phyloP scores from a whole-genome alignment of 208 protist genomes.

The Trypanosoma scelopori region DNA sequence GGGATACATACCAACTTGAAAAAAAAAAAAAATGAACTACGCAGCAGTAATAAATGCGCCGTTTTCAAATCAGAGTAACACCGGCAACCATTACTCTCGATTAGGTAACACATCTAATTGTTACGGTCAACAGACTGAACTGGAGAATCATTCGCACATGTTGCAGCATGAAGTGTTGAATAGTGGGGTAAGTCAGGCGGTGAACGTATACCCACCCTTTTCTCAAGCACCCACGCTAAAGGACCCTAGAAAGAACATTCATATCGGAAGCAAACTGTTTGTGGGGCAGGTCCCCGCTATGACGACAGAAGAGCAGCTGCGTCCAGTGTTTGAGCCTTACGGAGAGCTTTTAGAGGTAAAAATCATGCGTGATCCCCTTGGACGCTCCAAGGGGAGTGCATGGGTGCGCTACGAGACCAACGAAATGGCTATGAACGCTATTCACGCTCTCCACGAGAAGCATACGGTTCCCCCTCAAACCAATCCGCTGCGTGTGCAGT shows the following conservation, averaged over 20 bases:
- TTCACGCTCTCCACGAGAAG: slow-evolving; percentile 73
- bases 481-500: slow-evolving; percentile 80
- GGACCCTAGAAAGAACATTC: slow-evolving; percentile 36
- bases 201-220: slow-evolving; percentile 22
- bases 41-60: slow-evolving; percentile 20
- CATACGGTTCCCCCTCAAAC: slow-evolving; percentile 83
- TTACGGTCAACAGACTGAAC: slow-evolving; percentile 6
- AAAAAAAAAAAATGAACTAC: slow-evolving; percentile 17
- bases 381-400: slow-evolving; percentile 75
- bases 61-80: slow-evolving; percentile 13
- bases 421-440: slow-evolving; percentile 60
- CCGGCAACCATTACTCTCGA: slow-evolving; percentile 9
- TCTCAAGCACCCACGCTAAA: background rate
- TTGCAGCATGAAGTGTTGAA: slow-evolving; percentile 6
- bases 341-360: slow-evolving; percentile 75
- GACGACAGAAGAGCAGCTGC: slow-evolving; percentile 81
- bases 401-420: slow-evolving; percentile 81
- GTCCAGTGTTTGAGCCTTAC: slow-evolving; percentile 65
- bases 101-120: slow-evolving; percentile 3
- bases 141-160: slow-evolving; percentile 9
- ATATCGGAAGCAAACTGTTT: slow-evolving; percentile 79
- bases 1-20: background rate
- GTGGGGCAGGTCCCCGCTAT: slow-evolving; percentile 87
- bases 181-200: background rate
- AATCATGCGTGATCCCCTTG: slow-evolving; percentile 80